phyloP scores from a whole-genome alignment of 768 basidiomycete species.

The Mycena metata region DNA sequence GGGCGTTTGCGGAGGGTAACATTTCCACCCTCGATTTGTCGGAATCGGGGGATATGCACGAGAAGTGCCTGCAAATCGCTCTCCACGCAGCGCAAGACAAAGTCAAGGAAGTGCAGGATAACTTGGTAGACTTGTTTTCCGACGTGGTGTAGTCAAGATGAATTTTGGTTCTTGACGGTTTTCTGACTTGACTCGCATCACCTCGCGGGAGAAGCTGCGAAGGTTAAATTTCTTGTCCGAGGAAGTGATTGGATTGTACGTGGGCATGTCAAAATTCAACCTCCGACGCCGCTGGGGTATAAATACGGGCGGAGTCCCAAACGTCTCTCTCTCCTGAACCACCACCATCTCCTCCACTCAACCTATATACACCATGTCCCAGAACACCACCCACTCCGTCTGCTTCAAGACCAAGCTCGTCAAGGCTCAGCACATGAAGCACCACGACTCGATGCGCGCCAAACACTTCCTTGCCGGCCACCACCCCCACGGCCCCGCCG shows the following conservation, averaged over 20 bases:
- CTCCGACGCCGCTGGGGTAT: slow-evolving; percentile 20
- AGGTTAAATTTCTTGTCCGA: too few species aligned
- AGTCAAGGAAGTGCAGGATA: slow-evolving; percentile 62
- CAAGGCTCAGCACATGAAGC: slow-evolving; percentile 10
- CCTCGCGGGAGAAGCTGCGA: background rate
- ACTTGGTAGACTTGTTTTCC: slow-evolving; percentile 61
- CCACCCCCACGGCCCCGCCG: slow-evolving; percentile 28
- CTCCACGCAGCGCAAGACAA: slow-evolving; percentile 57
- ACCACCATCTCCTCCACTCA: slow-evolving; percentile 14
- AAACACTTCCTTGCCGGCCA: slow-evolving; percentile 29
- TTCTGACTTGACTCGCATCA: background rate
- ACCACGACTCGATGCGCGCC: slow-evolving; percentile 31
- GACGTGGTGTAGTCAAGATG: slow-evolving; percentile 49
- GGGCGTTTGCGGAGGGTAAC: slow-evolving; percentile 59
- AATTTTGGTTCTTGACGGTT: background rate
- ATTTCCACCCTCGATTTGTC: slow-evolving; percentile 55
- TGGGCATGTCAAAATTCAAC: slow-evolving; percentile 27
- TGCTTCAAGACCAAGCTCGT: slow-evolving; percentile 30
- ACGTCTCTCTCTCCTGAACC: slow-evolving; percentile 18
- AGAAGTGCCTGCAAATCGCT: slow-evolving; percentile 59
- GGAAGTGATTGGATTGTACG: background rate
- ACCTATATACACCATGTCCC: slow-evolving; percentile 8
- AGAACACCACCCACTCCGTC: slow-evolving; percentile 26
- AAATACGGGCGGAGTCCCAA: slow-evolving; percentile 12
- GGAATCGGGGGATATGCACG: slow-evolving; percentile 54